A percentile compares a stretch with the other conserved stretches of the same genome.
Conservation (phyloP, 2,329 filamentous ascomycete genomes). For the Rosellinia necatrix region DNA sequence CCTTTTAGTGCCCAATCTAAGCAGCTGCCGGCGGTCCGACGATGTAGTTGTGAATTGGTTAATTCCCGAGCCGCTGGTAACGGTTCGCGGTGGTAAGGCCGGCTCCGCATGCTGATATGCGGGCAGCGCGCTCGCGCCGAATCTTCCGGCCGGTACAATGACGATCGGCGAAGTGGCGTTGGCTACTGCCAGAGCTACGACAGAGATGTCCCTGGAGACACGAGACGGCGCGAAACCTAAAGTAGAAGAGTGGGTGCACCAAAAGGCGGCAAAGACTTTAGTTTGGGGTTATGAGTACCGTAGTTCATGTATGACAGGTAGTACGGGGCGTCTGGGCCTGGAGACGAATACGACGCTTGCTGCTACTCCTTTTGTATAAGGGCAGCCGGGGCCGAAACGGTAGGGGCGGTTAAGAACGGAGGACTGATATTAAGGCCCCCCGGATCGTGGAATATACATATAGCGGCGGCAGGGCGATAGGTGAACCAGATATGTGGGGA, state of each 20-base stretch:
- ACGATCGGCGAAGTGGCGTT: constrained; percentile 38
- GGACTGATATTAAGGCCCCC: constrained; percentile 25
- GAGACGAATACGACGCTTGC: not conserved
- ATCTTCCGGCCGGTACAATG: constrained; percentile 43
- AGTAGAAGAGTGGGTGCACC: constrained; percentile 5
- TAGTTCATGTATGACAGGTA: constrained; percentile 1
- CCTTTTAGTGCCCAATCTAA: constrained; percentile 15
- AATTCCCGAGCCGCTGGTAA: constrained; percentile 35
- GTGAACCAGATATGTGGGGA: constrained; percentile 16
- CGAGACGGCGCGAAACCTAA: constrained; percentile 12
- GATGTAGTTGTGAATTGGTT: constrained; percentile 35
- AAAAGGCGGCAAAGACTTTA: constrained; percentile 13
- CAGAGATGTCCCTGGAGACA: constrained; percentile 34
- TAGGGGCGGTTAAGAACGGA: constrained; percentile 5
- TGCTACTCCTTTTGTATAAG: not conserved
- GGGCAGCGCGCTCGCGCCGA: constrained; percentile 41
- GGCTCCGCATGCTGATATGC: constrained; percentile 40
- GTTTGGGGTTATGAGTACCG: constrained; percentile 18
- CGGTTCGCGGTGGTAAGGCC: constrained; percentile 39
- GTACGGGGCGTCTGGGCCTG: not conserved
- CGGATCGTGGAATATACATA: constrained; percentile 26
- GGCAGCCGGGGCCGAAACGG: not conserved
- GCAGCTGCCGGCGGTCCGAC: constrained; percentile 38
- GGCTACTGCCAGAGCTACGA: constrained; percentile 45
- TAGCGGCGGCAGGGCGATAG: constrained; percentile 1